A percentile compares a stretch with the other conserved stretches of the same genome.
Conservation (phyloP, 1,139 yeast genomes). For the Pichia sp. region DNA sequence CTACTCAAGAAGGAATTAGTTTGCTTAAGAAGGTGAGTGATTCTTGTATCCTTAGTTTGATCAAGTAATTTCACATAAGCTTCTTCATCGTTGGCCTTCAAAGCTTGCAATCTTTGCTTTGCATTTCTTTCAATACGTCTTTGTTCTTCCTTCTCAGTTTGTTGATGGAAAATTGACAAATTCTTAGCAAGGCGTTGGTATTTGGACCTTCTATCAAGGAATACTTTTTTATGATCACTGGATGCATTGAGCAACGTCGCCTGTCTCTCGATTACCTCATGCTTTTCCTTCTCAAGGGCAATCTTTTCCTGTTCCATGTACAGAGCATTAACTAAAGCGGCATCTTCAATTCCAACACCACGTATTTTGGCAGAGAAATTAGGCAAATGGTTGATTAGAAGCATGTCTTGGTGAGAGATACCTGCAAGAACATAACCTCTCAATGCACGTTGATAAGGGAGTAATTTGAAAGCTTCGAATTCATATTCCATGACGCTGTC, state of each 20-base stretch:
- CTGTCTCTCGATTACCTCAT: constrained; percentile 41
- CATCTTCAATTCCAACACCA: constrained; percentile 41
- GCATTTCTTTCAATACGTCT: constrained; percentile 86
- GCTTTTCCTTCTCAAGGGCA: constrained; percentile 37
- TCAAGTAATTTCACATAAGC: constrained; percentile 91
- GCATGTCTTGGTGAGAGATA: constrained; percentile 58
- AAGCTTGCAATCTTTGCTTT: constrained; percentile 93
- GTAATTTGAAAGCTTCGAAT: constrained; percentile 42
- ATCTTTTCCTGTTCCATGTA: constrained; percentile 42
- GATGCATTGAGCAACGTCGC: constrained; percentile 39
- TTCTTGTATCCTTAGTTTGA: constrained; percentile 96
- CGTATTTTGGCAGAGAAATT: constrained; percentile 66
- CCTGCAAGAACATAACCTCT: constrained; percentile 58
- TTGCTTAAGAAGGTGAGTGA: constrained; percentile 87
- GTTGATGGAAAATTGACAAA: constrained; percentile 30
- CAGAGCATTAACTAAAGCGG: constrained; percentile 36
- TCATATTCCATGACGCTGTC: constrained; percentile 32
- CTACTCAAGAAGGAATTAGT: constrained; percentile 89
- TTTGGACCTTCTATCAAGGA: constrained; percentile 21
- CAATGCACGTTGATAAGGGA: constrained; percentile 58
- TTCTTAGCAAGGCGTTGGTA: constrained; percentile 23
- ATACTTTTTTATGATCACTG: constrained; percentile 26
- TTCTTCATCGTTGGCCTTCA: constrained; percentile 95
- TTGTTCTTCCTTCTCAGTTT: constrained; percentile 84
- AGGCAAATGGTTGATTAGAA: constrained; percentile 69